Base-by-base conservation (phyloP, 2,329 filamentous ascomycete genomes). In the Penicillium sp. region DNA sequence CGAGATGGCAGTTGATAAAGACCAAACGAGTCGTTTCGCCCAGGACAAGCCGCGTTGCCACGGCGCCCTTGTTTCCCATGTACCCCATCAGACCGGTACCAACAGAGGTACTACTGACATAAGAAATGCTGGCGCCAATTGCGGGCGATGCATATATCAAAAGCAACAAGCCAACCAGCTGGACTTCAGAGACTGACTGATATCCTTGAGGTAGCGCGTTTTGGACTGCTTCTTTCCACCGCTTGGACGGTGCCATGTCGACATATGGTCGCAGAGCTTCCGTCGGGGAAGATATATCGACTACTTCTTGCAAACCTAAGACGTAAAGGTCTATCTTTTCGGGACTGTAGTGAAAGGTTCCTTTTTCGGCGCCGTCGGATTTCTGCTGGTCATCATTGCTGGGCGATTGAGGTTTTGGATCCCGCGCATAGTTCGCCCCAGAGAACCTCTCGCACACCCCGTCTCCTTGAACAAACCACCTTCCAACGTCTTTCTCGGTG, bases 51-150 rank as follows among this genome's bases (percentile, higher is more conserved):
- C 93, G 84, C 4, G 89, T 88, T 3, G 88, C 84, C 0, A 96
- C 88, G 4, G 90, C 93, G 1, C 94, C 94, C 72, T 99, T 99
- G 73, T 99, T 99, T 10, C 94, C 94, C 78, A 97, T 88, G 68
- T 96, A 96, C 0, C 93, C 93, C 74, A 95, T 84, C 41, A 97
- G 74, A 0, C 94, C 94, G 0, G 94, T 99, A 0, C 92, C 93
- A 8, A 97, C 88, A 55, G 85, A 88, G 5, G 86, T 86, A 1
- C 88, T 91, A 73, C 90, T 95, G 63, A 96, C 85, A 46, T 90
- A 89, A 59, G 86, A 89, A 65, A 97, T 84, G 2, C 87, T 88
- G 0, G 86, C 81, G 1, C 84, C 84, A 38, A 97, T 80, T 9
- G 86, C 82, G 0, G 91, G 87, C 0, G 92, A 90, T 2, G 91